Evolutionary conservation across 805 yeast species (phyloP), one percentile per base, ranked within the genome.

Genomic region (Pichia manshurica): DNA sequence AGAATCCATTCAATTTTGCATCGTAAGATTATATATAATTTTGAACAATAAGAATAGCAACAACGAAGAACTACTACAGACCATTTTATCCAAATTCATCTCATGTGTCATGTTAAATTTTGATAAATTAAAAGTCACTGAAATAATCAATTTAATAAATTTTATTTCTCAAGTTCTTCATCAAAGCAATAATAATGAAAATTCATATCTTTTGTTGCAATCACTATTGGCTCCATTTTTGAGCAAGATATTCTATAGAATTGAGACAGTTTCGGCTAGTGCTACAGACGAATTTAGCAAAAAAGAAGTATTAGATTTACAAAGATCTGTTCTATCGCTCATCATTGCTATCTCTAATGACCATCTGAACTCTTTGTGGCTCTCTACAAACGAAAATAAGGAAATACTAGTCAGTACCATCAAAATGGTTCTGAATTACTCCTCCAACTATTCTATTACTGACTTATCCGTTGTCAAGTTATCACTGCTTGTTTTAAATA

Each of bases 121-220:
- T 13, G 79, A 77, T 33, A 75, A 81, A 55, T 70, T 83, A 56
- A 78, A 76, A 49, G 65, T 77, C 12, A 68, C 72, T 45, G 96
- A 90, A 62, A 69, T 91, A 61, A 74, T 77, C 34, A 96, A 89
- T 59, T 88, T 93, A 60, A 68, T 89, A 47, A 77, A 91, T 35
- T 91, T 93, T 63, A 68, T 93, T 52, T 90, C 95, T 5, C 98
- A 93, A 66, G 77, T 93, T 52, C 78, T 85, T 45, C 97, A 91
- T 63, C 77, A 74, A 54, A 88, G 83, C 66, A 25, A 28, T 3
- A 33, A 40, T 19, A 77, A 79, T 58, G 72, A 72, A 40, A 82
- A 86, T 55, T 80, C 77, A 38, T 88, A 86, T 64, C 80, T 81
- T 56, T 70, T 91, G 65, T 71, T 91, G 53, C 80, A 84, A 57